Evolutionary conservation across 306 rosid species (phyloP), one percentile per base, ranked within the genome.

Genomic region (Glycine soja): DNA sequence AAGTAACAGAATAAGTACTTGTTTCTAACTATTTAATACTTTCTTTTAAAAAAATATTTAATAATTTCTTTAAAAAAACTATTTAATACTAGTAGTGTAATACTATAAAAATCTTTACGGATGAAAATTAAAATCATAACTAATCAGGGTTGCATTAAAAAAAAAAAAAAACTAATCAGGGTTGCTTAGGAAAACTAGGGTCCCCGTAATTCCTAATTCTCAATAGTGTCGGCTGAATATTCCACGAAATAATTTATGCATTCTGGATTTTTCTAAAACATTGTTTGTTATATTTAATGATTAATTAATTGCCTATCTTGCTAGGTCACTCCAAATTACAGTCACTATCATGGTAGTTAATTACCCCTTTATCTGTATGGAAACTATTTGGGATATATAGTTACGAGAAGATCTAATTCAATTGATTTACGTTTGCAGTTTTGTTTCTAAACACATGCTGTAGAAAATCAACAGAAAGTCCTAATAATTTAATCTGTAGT

Each of bases 191-290:
- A 24, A 24, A 24, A 24, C 30, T 24, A 24, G 30, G 30, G 67
- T 50, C 58, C 16, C 43, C 67, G 34, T 12, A 45, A 45, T 45
- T 65, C 65, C 54, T 36, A 77, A 18, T 13, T 76, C 58, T 76
- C 81, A 59, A 70, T 51, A 38, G 16, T 61, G 82, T 76, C 74
- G 43, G 78, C 67, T 70, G 43, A 70, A 76, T 42, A 42, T 70
- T 71, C 43, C 52, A 69, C 42, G 32, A 70, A 38, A 50, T 47
- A 48, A 34, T 69, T 47, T 13, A 14, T 1, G 8, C 66, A 68
- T 50, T 76, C 42, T 30, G 51, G 34, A 38, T 69, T 76, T 58
- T 7, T 50, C 8, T 36, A 40, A 42, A 40, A n/a, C 30, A 24
- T 24, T 38, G 48, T 52, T 72, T 50, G 11, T 53, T 75, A 40